Base-by-base conservation (phyloP, 2,329 filamentous ascomycete genomes). In the Dendryphion nanum region DNA sequence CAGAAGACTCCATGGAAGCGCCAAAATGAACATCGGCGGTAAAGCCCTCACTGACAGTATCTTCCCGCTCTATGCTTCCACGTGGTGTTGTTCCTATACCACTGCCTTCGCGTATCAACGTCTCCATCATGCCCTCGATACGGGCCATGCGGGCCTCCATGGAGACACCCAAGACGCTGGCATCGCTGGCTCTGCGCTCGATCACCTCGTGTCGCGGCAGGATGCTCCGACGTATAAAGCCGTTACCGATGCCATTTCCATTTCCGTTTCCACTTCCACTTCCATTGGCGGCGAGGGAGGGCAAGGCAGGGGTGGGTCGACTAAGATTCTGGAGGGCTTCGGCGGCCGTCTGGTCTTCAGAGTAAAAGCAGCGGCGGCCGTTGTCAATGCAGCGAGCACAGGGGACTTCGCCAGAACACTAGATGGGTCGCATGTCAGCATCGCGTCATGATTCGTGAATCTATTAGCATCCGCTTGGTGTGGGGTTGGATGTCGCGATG, bases 281-380 rank as follows among this genome's bases (percentile, higher is more conserved):
- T 18, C 33, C n/a, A 12, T 35, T 26, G 18, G 24, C 10, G 14
- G 41, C 28, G 19, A 21, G 13, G 10, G 33, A 38, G 12, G 31
- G 31, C 17, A 12, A 18, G 18, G 18, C 44, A 37, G 55, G 47
- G 17, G 53, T 51, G 5, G 59, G 61, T n/a, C 61, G 53, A 37
- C 59, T 63, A 35, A 64, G 60, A 35, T 60, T 61, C 42, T 64
- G 61, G 31, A 64, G 47, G 28, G 56, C 61, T 45, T 64, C 60
- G 40, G 61, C 61, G 3, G 61, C 61, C 16, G 58, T 63, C 47
- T 63, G 59, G 42, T 64, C 59, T 43, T 64, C 61, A 12, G 59
- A 63, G 44, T 63, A 64, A 51, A 63, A 63, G 49, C 61, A 64
- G 24, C 59, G 59, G 33, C 55, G 57, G 26, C 51, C 55, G 35